A percentile compares a stretch with the other conserved stretches of the same genome.
These are phyloP conservation scores for Blastosporella zonata DNA, from an alignment of 1,284 basidiomycete genomes.

Conservation along the genomic window DNA sequence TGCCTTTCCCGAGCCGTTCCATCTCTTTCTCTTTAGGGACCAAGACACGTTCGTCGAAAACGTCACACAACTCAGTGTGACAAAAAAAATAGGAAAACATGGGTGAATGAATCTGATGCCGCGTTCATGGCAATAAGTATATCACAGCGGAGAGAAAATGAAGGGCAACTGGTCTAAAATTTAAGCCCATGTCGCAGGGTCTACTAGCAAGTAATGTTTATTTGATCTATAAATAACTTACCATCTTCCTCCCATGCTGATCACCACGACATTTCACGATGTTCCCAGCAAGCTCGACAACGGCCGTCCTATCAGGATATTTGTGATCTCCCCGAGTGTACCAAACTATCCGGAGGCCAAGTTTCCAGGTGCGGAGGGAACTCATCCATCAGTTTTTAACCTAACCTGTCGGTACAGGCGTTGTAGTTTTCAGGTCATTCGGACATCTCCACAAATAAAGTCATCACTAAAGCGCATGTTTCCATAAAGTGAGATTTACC, in stretches of 20 bases:
- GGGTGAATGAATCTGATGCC: too few relatives aligned
- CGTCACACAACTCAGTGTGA: slow-evolving; percentile 13
- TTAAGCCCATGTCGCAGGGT: too few relatives aligned
- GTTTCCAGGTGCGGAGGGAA: slow-evolving; percentile 61
- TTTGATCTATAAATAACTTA: slow-evolving; percentile 3
- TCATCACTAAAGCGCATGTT: neutral
- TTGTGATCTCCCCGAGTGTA: slow-evolving; percentile 67
- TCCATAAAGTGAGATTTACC: slow-evolving; percentile 71
- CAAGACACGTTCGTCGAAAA: slow-evolving; percentile 22
- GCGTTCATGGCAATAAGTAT: too few relatives aligned
- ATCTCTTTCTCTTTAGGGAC: neutral
- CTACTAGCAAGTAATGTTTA: neutral
- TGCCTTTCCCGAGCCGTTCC: slow-evolving; percentile 7
- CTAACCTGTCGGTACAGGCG: slow-evolving; percentile 42
- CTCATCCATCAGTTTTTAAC: neutral
- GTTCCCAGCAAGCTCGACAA: slow-evolving; percentile 63
- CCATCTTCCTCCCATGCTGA: slow-evolving; percentile 56
- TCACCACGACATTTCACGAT: slow-evolving; percentile 77
- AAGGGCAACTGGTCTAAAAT: neutral
- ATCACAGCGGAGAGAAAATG: too few relatives aligned
- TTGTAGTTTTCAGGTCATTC: slow-evolving; percentile 74
- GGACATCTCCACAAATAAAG: neutral
- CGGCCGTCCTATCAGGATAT: slow-evolving; percentile 73
- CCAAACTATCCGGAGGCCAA: slow-evolving; percentile 77
- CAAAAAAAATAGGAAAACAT: neutral